Percentiles rank a stretch among this genome's conserved stretches.
Evolutionary conservation across 2,329 filamentous ascomycete species (phyloP).

Genomic region (Emericellopsis atlantica): DNA sequence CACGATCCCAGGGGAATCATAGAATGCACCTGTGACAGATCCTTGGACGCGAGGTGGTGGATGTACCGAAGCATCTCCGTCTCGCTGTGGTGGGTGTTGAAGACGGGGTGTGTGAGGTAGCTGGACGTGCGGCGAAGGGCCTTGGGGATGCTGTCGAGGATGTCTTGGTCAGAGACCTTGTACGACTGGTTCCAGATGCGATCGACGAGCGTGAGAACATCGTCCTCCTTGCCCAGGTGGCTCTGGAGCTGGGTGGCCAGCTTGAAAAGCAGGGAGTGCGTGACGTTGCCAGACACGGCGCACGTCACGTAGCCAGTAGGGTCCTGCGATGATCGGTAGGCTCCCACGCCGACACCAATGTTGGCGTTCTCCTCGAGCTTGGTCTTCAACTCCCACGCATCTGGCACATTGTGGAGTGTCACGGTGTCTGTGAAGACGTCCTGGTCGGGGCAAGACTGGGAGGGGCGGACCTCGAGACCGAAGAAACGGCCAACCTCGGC

Average conservation of each 20-base stretch:
- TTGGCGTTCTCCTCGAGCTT: not conserved
- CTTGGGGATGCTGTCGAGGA: conserved; percentile 33
- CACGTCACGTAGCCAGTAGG: conserved; percentile 14
- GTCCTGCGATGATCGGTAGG: conserved; percentile 13
- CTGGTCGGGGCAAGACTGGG: conserved; percentile 5
- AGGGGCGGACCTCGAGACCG: conserved; percentile 40
- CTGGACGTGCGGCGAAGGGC: conserved; percentile 56
- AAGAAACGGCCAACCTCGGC: conserved; percentile 50
- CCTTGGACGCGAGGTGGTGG: conserved; percentile 83
- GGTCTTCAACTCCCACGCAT: conserved; percentile 6
- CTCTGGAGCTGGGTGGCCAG: conserved; percentile 6
- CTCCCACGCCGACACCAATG: conserved; percentile 9
- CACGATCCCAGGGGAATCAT: conserved; percentile 97
- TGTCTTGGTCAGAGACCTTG: conserved; percentile 9
- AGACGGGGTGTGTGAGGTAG: conserved; percentile 82
- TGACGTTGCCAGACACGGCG: conserved; percentile 16
- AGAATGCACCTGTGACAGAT: conserved; percentile 85
- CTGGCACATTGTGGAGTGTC: conserved; percentile 38
- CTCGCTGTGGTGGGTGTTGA: conserved; percentile 91
- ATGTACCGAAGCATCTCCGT: conserved; percentile 92
- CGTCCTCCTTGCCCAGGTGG: not conserved
- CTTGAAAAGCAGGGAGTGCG: conserved; percentile 11
- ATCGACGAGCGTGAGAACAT: not conserved
- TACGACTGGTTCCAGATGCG: not conserved
- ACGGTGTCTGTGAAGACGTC: conserved; percentile 68